phyloP scores from a whole-genome alignment of 129 eudicot genomes.

The Centrapalus pauciflorus region DNA sequence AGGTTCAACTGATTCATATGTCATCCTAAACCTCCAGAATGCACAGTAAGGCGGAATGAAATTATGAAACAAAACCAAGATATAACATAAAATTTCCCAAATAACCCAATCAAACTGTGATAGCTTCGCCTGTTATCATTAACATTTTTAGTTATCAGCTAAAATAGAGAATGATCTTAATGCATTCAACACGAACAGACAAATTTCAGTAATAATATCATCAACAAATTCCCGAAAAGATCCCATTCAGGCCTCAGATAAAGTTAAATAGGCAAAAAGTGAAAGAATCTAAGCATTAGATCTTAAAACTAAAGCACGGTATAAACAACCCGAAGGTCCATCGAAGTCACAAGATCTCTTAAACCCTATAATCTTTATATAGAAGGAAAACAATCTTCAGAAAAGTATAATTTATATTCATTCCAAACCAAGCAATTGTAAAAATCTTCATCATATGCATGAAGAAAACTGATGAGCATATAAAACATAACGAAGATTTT shows the following conservation, averaged over 20 bases:
- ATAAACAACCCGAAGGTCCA: not conserved
- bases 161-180: not conserved
- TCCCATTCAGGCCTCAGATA: not conserved
- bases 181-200: not conserved
- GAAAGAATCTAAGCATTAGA: not conserved
- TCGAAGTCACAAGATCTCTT: not conserved
- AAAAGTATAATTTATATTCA: not conserved
- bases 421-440: not conserved
- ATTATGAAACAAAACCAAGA: not conserved
- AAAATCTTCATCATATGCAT: not conserved
- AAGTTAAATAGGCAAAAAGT: not conserved
- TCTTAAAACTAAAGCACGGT: not conserved
- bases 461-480: not conserved
- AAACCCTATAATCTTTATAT: not conserved
- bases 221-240: not conserved
- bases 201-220: not conserved
- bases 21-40: too few species aligned
- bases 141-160: not conserved
- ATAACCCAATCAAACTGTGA: not conserved
- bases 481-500: not conserved
- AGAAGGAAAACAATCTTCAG: not conserved
- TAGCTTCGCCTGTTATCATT: not conserved
- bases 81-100: not conserved
- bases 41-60: not conserved
- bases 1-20: not conserved